Evolutionary conservation across 2,329 filamentous ascomycete species (phyloP).

Genomic region (Pyrenophora seminiperda): DNA sequence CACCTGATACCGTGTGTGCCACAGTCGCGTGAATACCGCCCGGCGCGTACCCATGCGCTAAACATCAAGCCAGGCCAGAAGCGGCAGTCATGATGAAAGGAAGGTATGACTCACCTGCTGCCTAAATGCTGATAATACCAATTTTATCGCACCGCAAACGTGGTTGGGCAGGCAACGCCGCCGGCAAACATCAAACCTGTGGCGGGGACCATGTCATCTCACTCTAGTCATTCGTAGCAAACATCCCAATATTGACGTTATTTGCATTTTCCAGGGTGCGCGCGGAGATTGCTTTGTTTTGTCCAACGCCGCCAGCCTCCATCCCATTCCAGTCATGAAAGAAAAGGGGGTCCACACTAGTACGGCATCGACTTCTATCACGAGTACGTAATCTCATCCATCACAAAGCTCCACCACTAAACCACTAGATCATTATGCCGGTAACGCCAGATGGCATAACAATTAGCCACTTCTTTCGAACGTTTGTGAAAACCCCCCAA

Average conservation of each 20-base stretch:
- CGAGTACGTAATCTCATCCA: no score
- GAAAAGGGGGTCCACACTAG: no score
- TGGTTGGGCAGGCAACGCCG: slow-evolving; percentile 12
- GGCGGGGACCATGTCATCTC: slow-evolving; percentile 1
- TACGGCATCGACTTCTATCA: no score
- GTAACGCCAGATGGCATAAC: background rate
- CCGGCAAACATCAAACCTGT: slow-evolving; percentile 7
- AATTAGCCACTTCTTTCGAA: no score
- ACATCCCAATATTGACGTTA: background rate
- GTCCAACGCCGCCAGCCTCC: no score
- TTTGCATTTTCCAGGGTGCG: no score
- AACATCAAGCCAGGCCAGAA: slow-evolving; percentile 18
- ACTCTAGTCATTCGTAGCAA: slow-evolving; percentile 5
- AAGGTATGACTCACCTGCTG: slow-evolving; percentile 23
- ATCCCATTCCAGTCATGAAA: no score
- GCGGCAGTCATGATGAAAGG: slow-evolving; percentile 10
- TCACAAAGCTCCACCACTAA: no score
- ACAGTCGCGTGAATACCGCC: slow-evolving; percentile 14
- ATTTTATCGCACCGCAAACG: background rate
- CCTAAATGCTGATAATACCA: slow-evolving; percentile 5
- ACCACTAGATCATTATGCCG: no score
- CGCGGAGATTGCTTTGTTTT: no score
- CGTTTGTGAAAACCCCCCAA: no score
- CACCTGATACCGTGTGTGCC: slow-evolving; percentile 39
- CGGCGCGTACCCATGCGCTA: slow-evolving; percentile 13